Base-by-base conservation (phyloP, 495 filamentous ascomycete species). In the Lasiosphaeria hispida region DNA sequence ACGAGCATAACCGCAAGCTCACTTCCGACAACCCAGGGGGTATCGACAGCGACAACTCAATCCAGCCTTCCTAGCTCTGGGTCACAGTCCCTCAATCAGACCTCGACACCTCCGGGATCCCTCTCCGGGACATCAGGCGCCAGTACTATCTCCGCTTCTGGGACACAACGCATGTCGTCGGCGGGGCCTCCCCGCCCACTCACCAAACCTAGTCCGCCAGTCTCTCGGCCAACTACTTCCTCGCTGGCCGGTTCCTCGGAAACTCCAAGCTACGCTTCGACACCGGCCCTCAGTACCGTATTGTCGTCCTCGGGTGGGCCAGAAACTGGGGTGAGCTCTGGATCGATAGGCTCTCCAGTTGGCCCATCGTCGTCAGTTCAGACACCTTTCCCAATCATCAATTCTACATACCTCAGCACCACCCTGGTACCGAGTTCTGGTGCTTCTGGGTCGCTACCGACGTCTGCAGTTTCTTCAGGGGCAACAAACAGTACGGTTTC, bases 311-410 rank as follows among this genome's bases (percentile, higher is more conserved):
- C 23, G 23, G 5, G 23, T 30, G 23, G 23, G 23, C 23, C 5
- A 2, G 23, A 30, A 5, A 30, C 23, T 30, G 23, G 23, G 23
- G 23, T 5, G 5, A 5, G 23, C 23, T 30, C 23, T 2, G 5
- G 5, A 30, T 30, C 23, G 23, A 30, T 5, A 30, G 23, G 23
- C 23, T 30, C 23, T 5, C 23, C 23, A 30, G 5, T 30, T 30
- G 23, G 23, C 23, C 5, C 7, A 3, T n/a, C 23, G 13, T 36
- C 18, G 7, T 39, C 53, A 2, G 10, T 41, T 39, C 40, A 11
- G 35, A 17, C 17, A n/a, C 45, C 61, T n/a, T 53, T 60, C 40
- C 51, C 61, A 7, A 13, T 56, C 7, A 44, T 38, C 37, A 61
- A 61, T 18, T 51, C 48, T 1, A 36, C 48, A 10, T 10, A 11